These are phyloP conservation scores for Fusarium sp. DNA, from an alignment of 2,329 filamentous ascomycete species.

Conservation along the genomic window DNA sequence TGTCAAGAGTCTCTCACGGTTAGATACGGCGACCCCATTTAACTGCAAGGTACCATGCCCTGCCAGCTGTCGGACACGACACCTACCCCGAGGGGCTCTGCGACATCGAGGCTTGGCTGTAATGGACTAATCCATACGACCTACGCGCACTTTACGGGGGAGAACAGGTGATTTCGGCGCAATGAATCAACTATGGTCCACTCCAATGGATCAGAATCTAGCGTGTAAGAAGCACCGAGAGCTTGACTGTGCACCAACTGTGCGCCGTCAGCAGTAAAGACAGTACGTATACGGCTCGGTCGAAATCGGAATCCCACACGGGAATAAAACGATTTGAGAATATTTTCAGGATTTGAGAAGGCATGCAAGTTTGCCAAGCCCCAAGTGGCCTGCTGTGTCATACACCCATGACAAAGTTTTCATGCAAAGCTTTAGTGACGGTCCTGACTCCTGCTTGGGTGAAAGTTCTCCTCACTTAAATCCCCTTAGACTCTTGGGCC, in stretches of 20 bases:
- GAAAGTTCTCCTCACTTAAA: constrained; percentile 8
- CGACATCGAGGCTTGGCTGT: constrained; percentile 16
- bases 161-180: constrained; percentile 39
- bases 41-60: constrained; percentile 34
- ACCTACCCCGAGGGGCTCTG: constrained; percentile 9
- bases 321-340: constrained; percentile 30
- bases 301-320: constrained; percentile 41
- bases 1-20: constrained; percentile 33
- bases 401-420: constrained; percentile 25
- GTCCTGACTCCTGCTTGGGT: constrained; percentile 1
- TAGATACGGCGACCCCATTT: constrained; percentile 33
- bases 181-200: constrained; percentile 25
- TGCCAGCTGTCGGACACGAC: constrained; percentile 1
- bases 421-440: constrained; percentile 23
- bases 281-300: constrained; percentile 43
- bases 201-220: constrained; percentile 24
- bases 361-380: constrained; percentile 20
- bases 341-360: constrained; percentile 3
- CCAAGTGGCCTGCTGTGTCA: constrained; percentile 3
- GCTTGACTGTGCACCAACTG: constrained; percentile 23
- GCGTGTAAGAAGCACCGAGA: constrained; percentile 12
- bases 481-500: constrained; percentile 12
- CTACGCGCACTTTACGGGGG: constrained; percentile 25
- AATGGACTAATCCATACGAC: constrained; percentile 19
- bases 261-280: not conserved